These are phyloP conservation scores for Leishmania aethiopica DNA, from an alignment of 208 protist species.

Conservation along the genomic window DNA sequence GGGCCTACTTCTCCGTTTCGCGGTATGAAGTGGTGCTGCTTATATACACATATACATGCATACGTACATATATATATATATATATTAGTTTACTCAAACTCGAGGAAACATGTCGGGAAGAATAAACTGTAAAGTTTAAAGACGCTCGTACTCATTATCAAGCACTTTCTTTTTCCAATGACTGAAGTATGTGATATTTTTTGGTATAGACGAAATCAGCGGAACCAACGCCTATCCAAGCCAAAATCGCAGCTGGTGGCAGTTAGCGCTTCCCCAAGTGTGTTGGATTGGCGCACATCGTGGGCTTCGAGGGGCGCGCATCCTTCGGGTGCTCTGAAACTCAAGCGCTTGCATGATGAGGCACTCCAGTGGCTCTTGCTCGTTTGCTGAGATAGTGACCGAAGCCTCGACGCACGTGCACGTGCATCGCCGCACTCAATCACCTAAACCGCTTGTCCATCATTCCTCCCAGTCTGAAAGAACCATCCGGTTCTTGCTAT, in stretches of 20 bases:
- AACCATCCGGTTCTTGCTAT: background rate
- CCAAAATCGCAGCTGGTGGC: background rate
- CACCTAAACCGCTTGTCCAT: background rate
- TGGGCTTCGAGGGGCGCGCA: background rate
- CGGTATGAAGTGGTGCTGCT: background rate
- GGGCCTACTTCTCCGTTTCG: background rate
- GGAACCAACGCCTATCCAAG: background rate
- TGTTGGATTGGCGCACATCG: background rate
- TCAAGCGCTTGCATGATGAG: background rate
- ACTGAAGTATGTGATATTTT: background rate
- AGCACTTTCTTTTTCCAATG: background rate
- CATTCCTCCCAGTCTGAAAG: background rate
- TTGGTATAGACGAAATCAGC: background rate
- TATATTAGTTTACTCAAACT: background rate
- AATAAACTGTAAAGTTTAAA: background rate
- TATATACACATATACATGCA: background rate
- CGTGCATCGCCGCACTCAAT: background rate
- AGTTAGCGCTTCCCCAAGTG: background rate
- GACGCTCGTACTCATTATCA: background rate
- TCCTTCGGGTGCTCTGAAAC: too few species aligned
- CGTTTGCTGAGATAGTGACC: background rate
- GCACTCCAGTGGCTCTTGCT: background rate
- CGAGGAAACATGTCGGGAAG: background rate
- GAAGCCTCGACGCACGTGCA: background rate
- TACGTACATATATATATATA: background rate